Conservation (phyloP, 78 protist genomes). For the Anaeramoeba ignava region DNA sequence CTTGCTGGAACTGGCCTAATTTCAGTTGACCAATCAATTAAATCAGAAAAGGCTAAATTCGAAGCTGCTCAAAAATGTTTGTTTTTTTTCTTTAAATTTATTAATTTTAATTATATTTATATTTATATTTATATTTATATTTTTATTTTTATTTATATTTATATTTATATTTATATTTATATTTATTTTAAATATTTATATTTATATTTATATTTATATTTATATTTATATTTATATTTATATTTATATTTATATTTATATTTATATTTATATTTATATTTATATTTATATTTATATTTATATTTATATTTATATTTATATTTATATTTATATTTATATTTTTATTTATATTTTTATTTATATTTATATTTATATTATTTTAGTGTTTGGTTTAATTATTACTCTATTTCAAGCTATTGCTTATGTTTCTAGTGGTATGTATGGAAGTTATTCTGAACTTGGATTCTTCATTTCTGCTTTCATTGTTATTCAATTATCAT, state of each 20-base stretch:
- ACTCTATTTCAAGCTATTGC: conserved; percentile 88
- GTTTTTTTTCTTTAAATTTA: background rate
- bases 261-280: too few species aligned
- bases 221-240: too few species aligned
- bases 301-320: too few species aligned
- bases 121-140: too few species aligned
- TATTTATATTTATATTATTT: background rate
- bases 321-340: background rate
- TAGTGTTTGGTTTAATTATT: conserved; percentile 83
- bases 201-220: too few species aligned
- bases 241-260: too few species aligned
- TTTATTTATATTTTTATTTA: background rate
- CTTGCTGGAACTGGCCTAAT: conserved; percentile 92
- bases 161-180: too few species aligned
- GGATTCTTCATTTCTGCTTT: conserved; percentile 77
- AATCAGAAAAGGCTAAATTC: conserved; percentile 76
- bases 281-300: too few species aligned
- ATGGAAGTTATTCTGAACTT: conserved; percentile 83
- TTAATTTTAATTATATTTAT: too few species aligned
- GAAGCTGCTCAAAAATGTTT: conserved; percentile 88
- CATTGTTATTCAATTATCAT: conserved; percentile 87
- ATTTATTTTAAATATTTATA: too few species aligned
- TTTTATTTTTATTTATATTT: too few species aligned
- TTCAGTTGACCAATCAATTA: conserved; percentile 77
- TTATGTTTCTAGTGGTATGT: conserved; percentile 91